A percentile compares a stretch with the other conserved stretches of the same genome.
phyloP scores from a whole-genome alignment of 495 filamentous ascomycete genomes.

The Aspergillus steynii region DNA sequence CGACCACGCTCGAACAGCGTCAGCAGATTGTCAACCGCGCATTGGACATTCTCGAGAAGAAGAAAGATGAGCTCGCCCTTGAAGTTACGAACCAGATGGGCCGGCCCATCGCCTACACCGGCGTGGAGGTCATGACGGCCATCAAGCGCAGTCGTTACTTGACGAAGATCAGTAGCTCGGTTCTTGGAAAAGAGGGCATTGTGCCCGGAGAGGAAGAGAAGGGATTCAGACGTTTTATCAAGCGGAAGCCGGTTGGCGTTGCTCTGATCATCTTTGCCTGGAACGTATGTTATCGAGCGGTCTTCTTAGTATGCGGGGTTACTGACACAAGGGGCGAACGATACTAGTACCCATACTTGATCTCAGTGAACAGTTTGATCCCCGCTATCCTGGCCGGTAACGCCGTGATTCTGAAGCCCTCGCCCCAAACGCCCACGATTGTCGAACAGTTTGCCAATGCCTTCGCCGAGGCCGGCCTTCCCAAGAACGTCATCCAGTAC shows the following conservation, averaged over 20 bases:
- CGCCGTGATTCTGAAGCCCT: constrained; percentile 87
- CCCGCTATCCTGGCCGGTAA: constrained; percentile 87
- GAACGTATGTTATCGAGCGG: constrained; percentile 65
- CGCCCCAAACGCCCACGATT: constrained; percentile 88
- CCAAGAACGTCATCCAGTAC: constrained; percentile 78
- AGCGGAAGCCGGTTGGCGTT: constrained; percentile 80
- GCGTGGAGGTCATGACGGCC: constrained; percentile 78
- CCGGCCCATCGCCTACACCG: constrained; percentile 80
- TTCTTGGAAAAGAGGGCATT: constrained; percentile 46
- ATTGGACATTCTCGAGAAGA: constrained; percentile 62
- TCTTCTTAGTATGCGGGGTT: constrained; percentile 1
- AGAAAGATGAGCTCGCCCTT: constrained; percentile 75
- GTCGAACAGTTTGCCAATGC: constrained; percentile 76
- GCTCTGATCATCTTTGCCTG: constrained; percentile 89
- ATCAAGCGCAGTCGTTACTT: constrained; percentile 79
- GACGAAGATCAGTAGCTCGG: constrained; percentile 73
- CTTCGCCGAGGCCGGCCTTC: constrained; percentile 76
- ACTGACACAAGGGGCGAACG: constrained; percentile 54
- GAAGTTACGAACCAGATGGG: constrained; percentile 96
- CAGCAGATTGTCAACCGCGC: constrained; percentile 78
- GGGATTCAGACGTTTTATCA: constrained; percentile 86
- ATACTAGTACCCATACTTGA: constrained; percentile 84
- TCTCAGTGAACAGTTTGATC: constrained; percentile 85
- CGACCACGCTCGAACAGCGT: constrained; percentile 61
- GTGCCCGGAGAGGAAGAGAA: constrained; percentile 77